Base-by-base conservation (phyloP, 805 yeast species). In the Sugiyamaella qingdaonensis region DNA sequence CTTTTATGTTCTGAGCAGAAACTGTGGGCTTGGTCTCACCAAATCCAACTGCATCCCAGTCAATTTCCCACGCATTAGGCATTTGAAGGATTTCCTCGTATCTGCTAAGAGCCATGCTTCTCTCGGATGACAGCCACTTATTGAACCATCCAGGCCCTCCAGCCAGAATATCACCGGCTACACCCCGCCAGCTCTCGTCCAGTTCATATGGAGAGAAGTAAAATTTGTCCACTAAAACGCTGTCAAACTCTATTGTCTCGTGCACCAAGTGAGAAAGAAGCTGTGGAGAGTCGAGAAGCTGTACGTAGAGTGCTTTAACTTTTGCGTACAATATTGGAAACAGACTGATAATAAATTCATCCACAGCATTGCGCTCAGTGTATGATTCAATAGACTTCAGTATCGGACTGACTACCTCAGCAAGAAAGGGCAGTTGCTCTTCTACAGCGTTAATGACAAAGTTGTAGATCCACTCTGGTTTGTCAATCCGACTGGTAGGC, bases 401-500 rank as follows among this genome's bases (percentile, higher is more conserved):
- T 46, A 16, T 57, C 42, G 4, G 58, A 54, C 54, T 63, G 66
- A 1, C 69, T 58, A 10, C 48, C 48, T 3, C 53, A 51, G 16
- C 55, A 54, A 43, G 71, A 57, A 50, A 71, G 65, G 31, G 46
- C 54, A 24, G 49, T 45, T 67, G 67, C 21, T 67, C 69, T 36
- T 70, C 74, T 16, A 73, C 36, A 19, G 64, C 51, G 33, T 60
- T 58, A 29, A 61, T 46, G 27, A 78, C 63, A 59, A 77, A 85
- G 14, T 71, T 67, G 54, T 85, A 74, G 2, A 82, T 78, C 85
- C 88, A 85, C 63, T 86, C 91, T 1, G 92, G 91, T 61, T 81
- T 81, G 53, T 84, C 82, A 24, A 80, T 61, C 44, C 80, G 76
- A 60, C 84, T 84, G 0, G 91, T 85, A 33, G 82, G 85, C 37